These are phyloP conservation scores for Carex scoparia DNA, from an alignment of 176 grass and related monocot genomes.

Conservation along the genomic window DNA sequence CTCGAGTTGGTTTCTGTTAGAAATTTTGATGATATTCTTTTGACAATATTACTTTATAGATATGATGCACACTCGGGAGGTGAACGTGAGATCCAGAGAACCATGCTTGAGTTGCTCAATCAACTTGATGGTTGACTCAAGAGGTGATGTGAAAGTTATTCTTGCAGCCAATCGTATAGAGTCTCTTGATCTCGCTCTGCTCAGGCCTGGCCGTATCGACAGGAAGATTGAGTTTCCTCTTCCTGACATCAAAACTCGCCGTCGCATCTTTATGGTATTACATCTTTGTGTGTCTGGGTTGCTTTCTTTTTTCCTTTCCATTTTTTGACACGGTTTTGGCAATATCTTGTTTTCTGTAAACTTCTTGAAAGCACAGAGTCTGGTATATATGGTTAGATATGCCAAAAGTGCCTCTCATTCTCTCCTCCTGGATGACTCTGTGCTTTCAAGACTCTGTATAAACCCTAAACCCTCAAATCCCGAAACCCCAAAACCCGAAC, in stretches of 20 bases:
- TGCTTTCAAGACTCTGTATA: too few species aligned
- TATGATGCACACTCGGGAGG: constrained; percentile 93
- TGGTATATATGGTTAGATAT: not conserved
- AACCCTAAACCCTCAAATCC: too few species aligned
- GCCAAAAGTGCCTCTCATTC: not conserved
- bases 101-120: constrained; percentile 78
- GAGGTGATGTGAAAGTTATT: constrained; percentile 89
- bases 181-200: constrained; percentile 75
- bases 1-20: not conserved
- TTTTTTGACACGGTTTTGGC: not conserved
- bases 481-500: too few species aligned
- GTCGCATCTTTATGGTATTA: constrained; percentile 62
- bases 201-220: constrained; percentile 76
- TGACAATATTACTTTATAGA: constrained; percentile 27
- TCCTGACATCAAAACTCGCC: constrained; percentile 79
- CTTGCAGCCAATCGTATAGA: constrained; percentile 84
- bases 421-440: not conserved
- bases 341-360: not conserved
- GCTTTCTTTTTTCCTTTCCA: not conserved
- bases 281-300: not conserved
- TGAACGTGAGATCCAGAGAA: constrained; percentile 86
- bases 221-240: constrained; percentile 83
- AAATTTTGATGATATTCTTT: not conserved
- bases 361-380: not conserved
- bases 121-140: constrained; percentile 83